A percentile compares a stretch with the other conserved stretches of the same genome.
These are phyloP conservation scores for Echinochloa phyllopogon DNA, from an alignment of 176 grass and related monocot genomes.

Conservation along the genomic window DNA sequence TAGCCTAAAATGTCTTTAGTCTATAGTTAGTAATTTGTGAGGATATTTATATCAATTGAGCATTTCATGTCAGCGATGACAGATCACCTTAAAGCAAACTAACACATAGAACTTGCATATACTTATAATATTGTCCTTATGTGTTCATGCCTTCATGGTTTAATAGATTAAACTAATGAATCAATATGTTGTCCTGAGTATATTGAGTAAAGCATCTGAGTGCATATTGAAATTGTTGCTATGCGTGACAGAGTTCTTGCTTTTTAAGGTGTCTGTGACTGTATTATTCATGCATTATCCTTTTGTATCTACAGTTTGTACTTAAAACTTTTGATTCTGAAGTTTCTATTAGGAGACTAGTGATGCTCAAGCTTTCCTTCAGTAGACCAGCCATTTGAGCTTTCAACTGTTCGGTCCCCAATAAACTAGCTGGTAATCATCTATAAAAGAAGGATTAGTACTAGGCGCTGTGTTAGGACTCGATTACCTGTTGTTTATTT, in stretches of 20 bases:
- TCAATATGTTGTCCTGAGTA: not conserved
- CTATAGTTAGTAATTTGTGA: not conserved
- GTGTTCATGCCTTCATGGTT: conserved; percentile 21
- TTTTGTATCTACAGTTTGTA: conserved; percentile 12
- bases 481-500: conserved; percentile 19
- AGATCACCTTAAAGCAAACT: not conserved
- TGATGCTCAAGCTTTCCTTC: not conserved
- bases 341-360: not conserved
- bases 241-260: not conserved
- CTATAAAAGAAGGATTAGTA: not conserved
- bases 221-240: not conserved
- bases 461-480: not conserved
- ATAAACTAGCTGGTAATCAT: not conserved
- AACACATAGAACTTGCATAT: not conserved
- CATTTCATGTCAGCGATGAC: not conserved
- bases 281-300: conserved; percentile 7
- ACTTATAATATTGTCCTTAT: not conserved
- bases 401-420: conserved; percentile 1
- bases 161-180: not conserved
- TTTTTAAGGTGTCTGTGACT: not conserved
- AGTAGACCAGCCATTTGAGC: not conserved
- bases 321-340: not conserved
- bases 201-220: not conserved
- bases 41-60: conserved; percentile 5
- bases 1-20: not conserved